A percentile compares a stretch with the other conserved stretches of the same genome.
Evolutionary conservation across 495 filamentous ascomycete genomes (phyloP).

Genomic region (Rusavskia elegans): DNA sequence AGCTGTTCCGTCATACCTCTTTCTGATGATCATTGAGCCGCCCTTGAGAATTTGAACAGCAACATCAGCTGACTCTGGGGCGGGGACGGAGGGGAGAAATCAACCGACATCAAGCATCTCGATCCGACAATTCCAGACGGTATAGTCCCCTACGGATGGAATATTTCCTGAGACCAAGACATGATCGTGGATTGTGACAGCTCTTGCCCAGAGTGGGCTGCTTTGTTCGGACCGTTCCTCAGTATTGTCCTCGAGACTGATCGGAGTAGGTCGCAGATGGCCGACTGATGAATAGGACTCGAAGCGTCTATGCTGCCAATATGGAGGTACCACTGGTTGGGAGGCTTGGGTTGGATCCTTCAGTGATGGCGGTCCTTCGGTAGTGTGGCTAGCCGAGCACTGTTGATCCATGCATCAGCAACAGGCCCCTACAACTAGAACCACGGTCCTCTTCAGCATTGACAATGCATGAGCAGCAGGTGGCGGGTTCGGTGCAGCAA

Average conservation of each 20-base stretch:
- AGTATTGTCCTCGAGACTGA: constrained; percentile 58
- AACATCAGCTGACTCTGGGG: neutral
- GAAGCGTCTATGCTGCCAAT: constrained; percentile 34
- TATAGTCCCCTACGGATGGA: constrained; percentile 51
- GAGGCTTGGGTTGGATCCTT: neutral
- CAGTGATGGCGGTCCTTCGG: too few relatives aligned
- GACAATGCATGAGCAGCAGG: neutral
- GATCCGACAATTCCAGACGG: constrained; percentile 59
- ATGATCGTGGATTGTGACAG: constrained; percentile 50
- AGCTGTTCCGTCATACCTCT: constrained; percentile 27
- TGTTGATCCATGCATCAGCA: neutral
- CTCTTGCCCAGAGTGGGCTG: constrained; percentile 50
- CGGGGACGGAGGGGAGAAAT: too few relatives aligned
- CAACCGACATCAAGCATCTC: constrained; percentile 51
- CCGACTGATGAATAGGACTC: constrained; percentile 29
- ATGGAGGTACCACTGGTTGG: constrained; percentile 21
- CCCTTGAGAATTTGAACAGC: constrained; percentile 21
- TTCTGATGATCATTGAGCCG: constrained; percentile 41
- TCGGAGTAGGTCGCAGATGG: constrained; percentile 24
- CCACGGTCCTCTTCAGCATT: neutral
- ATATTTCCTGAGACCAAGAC: constrained; percentile 44
- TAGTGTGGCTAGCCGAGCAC: neutral
- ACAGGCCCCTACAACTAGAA: too few relatives aligned
- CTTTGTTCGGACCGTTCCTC: constrained; percentile 43
- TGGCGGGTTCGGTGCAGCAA: neutral